These are phyloP conservation scores for Picea glauca DNA, from an alignment of 75 land plant genomes.

Conservation along the genomic window DNA sequence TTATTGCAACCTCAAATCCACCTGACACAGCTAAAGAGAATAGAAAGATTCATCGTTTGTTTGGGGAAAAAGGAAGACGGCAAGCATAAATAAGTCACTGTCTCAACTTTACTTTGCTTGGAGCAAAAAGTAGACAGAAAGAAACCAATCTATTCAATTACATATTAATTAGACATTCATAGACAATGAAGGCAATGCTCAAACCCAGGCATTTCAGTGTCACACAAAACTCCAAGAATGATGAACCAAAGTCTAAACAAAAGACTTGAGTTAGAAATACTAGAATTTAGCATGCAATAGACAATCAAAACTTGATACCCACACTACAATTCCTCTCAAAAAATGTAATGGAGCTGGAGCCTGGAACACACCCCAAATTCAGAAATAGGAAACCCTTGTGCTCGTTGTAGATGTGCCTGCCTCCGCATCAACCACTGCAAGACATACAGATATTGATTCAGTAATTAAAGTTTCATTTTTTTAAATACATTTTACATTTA, in stretches of 20 bases:
- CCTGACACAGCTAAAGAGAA: neutral
- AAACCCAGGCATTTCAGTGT: neutral
- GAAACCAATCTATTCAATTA: neutral
- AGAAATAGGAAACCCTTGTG: slow-evolving; percentile 83
- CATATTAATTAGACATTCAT: neutral
- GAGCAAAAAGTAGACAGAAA: neutral
- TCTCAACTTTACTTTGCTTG: neutral
- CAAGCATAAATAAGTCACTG: neutral
- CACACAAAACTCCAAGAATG: neutral
- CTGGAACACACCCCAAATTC: slow-evolving; percentile 74
- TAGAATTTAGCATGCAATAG: neutral
- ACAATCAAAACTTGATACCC: neutral
- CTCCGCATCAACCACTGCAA: slow-evolving; percentile 84
- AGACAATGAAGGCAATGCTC: neutral
- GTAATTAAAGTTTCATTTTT: neutral
- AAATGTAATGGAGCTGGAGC: neutral
- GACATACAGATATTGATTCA: neutral
- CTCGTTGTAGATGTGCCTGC: slow-evolving; percentile 68
- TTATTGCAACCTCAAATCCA: neutral
- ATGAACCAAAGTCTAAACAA: neutral
- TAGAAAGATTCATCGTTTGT: neutral
- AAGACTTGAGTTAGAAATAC: neutral
- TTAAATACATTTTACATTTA: neutral
- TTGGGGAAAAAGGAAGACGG: neutral
- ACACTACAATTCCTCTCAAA: neutral